Base-by-base conservation (phyloP, 345 rosid genomes). In the Gossypium mustelinum region DNA sequence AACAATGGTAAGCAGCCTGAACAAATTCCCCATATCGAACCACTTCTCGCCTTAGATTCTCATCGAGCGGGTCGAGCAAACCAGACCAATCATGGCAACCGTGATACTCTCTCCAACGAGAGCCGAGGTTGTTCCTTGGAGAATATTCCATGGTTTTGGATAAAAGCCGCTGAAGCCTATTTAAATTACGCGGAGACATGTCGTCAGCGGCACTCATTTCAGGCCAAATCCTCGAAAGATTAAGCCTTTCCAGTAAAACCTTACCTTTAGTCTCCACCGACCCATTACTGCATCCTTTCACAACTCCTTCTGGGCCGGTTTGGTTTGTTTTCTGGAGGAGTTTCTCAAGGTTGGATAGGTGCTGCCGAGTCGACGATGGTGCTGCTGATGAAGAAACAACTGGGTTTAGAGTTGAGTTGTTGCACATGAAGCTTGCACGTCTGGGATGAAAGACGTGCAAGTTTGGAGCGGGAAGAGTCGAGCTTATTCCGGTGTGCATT, bases 151-250 rank as follows among this genome's bases (percentile, higher is more conserved):
- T 74, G 6, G 92, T 86, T 77, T 75, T 87, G 1, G 98, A 92
- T 22, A 94, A 73, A 73, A 94, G 84, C n/a, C 97, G 81, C 69
- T 87, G 86, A 7, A 94, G 99, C 13, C 88, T 80, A 73, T 86
- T 82, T 6, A 92, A 54, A 78, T 87, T 81, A 44, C 91, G 81
- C 0, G 99, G 99, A 0, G 99, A 94, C 91, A 94, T 89, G 75
- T 92, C 99, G 43, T 91, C 99, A 0, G 95, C 97, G 7, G 92
- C 87, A 71, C 83, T 91, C 84, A 82, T 79, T 68, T 85, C 93
- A 29, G 97, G 90, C 99, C 99, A 94, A 16, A 94, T 51, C 78
- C 92, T 62, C 0, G 82, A 56, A 81, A 92, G 64, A 56, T 81
- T 92, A 45, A 95, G 83, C 45, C 94, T 87, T 73, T 87, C 86